Evolutionary conservation across 306 rosid genomes (phyloP).

Genomic region (Alnus rubra): DNA sequence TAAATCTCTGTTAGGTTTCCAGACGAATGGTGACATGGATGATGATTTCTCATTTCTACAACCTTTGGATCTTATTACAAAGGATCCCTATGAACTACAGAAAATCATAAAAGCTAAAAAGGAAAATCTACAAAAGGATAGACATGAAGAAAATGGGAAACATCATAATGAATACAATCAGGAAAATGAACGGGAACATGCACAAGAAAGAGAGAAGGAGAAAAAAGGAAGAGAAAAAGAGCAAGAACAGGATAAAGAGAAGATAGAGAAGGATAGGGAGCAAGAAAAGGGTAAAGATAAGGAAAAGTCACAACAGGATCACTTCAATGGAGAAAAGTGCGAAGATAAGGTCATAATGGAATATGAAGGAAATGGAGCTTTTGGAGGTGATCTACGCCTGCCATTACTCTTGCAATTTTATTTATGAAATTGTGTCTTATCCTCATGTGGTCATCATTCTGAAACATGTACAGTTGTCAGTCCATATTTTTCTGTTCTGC

Average conservation of each 20-base stretch:
- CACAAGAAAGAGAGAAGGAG: conserved; percentile 39
- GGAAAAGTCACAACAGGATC: conserved; percentile 30
- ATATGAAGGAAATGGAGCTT: conserved; percentile 41
- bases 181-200: conserved; percentile 28
- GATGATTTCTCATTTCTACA: conserved; percentile 65
- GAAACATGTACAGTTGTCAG: background rate
- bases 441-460: background rate
- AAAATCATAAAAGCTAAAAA: conserved; percentile 50
- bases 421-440: background rate
- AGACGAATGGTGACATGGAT: conserved; percentile 63
- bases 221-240: conserved; percentile 40
- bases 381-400: conserved; percentile 32
- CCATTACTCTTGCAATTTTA: background rate
- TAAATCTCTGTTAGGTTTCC: conserved; percentile 41
- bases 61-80: conserved; percentile 70
- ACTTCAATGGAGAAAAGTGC: conserved; percentile 30
- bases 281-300: conserved; percentile 36
- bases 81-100: conserved; percentile 52
- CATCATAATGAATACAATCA: conserved; percentile 34
- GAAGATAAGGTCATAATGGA: conserved; percentile 40
- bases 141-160: conserved; percentile 35
- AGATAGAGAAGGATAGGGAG: conserved; percentile 24
- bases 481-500: background rate
- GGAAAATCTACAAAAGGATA: conserved; percentile 46
- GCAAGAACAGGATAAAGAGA: conserved; percentile 30